Evolutionary conservation across 257 asterid species (phyloP).

Genomic region (Paulownia fortunei): DNA sequence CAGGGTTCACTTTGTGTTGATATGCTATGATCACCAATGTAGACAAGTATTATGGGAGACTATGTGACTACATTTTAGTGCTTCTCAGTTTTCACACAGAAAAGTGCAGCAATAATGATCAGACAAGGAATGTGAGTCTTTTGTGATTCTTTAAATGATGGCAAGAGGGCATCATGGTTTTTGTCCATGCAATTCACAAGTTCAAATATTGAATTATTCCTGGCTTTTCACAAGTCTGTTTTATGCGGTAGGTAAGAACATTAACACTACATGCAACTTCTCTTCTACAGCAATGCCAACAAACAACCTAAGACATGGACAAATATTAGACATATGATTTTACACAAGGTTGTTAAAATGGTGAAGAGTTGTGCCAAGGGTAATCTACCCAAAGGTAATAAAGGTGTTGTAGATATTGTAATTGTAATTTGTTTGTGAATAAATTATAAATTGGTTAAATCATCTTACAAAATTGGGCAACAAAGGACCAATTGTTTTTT

Average conservation of each 20-base stretch:
- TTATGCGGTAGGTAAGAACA: not conserved
- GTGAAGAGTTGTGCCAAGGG: not conserved
- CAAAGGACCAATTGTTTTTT: no score
- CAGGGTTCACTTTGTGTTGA: no score
- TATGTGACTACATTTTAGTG: not conserved
- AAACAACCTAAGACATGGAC: not conserved
- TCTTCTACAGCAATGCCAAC: not conserved
- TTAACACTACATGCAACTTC: not conserved
- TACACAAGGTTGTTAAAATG: not conserved
- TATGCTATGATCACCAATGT: no score
- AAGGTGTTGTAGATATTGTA: no score
- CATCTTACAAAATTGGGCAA: no score
- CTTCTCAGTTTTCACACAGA: not conserved
- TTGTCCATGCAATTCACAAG: not conserved
- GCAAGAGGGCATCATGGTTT: not conserved
- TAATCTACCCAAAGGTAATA: no score
- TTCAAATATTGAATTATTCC: constrained; percentile 8
- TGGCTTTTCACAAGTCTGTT: not conserved
- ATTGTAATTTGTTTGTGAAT: no score
- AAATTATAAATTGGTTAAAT: no score
- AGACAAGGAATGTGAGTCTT: not conserved
- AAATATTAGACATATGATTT: not conserved
- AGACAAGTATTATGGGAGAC: no score
- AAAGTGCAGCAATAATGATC: not conserved
- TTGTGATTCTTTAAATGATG: constrained; percentile 22